phyloP scores from a whole-genome alignment of 352 stramenopile genomes.

The Globisporangium ultimum region DNA sequence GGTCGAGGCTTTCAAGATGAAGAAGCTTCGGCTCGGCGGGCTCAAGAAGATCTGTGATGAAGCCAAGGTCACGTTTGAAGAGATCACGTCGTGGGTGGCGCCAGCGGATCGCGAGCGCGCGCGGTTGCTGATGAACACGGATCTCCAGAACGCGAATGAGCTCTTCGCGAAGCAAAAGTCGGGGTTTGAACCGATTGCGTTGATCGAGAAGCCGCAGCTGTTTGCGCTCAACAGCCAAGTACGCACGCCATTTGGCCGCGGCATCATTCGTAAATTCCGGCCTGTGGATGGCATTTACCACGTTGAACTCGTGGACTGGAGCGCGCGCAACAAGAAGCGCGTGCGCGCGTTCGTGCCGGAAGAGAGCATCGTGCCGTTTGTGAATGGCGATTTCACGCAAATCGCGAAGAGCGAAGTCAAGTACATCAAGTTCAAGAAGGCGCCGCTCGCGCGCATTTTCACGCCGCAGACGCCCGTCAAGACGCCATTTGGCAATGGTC shows the following conservation, averaged over 20 bases:
- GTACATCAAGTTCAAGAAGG: conserved; percentile 55
- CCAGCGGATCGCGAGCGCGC: conserved; percentile 51
- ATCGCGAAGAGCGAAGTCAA: conserved; percentile 42
- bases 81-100: conserved; percentile 56
- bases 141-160: conserved; percentile 62
- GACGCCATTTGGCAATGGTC: conserved; percentile 75
- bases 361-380: conserved; percentile 41
- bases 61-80: conserved; percentile 45
- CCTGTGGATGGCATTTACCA: conserved; percentile 75
- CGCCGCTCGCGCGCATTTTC: conserved; percentile 39
- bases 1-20: conserved; percentile 67
- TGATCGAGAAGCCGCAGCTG: conserved; percentile 62
- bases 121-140: conserved; percentile 61
- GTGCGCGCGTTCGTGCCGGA: conserved; percentile 54
- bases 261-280: conserved; percentile 69
- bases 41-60: conserved; percentile 72
- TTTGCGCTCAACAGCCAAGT: conserved; percentile 57
- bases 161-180: conserved; percentile 23
- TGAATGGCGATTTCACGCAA: conserved; percentile 31
- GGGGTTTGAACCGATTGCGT: conserved; percentile 22
- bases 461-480: conserved; percentile 53
- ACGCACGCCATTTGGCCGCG: conserved; percentile 58
- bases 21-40: conserved; percentile 61
- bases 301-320: conserved; percentile 76
- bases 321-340: conserved; percentile 30